These are phyloP conservation scores for Gnomoniopsis sp. DNA, from an alignment of 2,329 filamentous ascomycete genomes.

Conservation along the genomic window DNA sequence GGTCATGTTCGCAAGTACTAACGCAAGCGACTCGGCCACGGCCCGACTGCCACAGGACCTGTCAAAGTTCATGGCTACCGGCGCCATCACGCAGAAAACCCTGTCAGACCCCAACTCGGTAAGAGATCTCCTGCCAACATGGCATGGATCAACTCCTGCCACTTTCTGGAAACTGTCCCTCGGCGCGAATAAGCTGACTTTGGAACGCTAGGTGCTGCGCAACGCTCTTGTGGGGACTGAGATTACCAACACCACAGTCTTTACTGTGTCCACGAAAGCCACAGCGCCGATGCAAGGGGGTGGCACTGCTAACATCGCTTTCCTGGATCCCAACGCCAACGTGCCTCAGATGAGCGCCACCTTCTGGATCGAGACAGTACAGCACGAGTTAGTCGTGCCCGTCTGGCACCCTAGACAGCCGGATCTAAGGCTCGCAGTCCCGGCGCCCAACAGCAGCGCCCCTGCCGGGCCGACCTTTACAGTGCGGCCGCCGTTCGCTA, in stretches of 20 bases:
- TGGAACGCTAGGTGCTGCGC: conserved; percentile 24
- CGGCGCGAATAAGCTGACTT: too few relatives aligned
- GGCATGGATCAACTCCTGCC: too few relatives aligned
- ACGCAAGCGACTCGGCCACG: conserved; percentile 5
- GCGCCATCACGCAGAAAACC: conserved; percentile 31
- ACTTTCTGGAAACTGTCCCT: too few relatives aligned
- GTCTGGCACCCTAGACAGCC: not conserved
- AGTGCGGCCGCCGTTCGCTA: not conserved
- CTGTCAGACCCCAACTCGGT: conserved; percentile 29
- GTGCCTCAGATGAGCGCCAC: not conserved
- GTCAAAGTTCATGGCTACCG: conserved; percentile 23
- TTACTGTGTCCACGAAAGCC: conserved; percentile 27
- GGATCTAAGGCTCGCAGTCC: not conserved
- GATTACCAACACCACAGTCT: conserved; percentile 28
- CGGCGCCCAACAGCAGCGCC: not conserved
- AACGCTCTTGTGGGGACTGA: conserved; percentile 28
- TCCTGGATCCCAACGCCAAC: conserved; percentile 19
- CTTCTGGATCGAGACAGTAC: conserved; percentile 13
- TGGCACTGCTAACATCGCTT: conserved; percentile 29
- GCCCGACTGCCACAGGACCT: conserved; percentile 30
- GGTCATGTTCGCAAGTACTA: not conserved
- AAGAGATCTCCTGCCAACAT: too few relatives aligned
- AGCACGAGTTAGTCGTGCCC: not conserved
- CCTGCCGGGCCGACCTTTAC: not conserved
- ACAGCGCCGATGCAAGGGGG: conserved; percentile 21